These are phyloP conservation scores for Lagenidium giganteum DNA, from an alignment of 352 stramenopile species.

Conservation along the genomic window DNA sequence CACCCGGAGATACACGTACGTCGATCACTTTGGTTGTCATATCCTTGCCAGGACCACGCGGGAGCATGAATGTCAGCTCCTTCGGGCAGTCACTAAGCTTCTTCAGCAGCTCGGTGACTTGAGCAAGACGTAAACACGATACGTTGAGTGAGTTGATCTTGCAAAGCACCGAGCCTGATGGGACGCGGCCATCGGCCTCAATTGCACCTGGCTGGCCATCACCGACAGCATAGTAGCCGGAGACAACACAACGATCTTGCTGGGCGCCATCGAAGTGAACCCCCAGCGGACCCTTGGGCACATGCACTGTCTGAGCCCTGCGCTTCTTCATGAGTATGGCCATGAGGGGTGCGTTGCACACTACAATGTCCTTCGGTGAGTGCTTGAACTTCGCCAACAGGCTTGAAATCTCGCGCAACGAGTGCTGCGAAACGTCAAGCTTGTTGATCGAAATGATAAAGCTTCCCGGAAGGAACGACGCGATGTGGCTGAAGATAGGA, in stretches of 20 bases:
- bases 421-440: constrained; percentile 40
- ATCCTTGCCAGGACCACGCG: constrained; percentile 7
- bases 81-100: constrained; percentile 39
- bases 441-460: constrained; percentile 66
- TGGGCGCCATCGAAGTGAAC: constrained; percentile 38
- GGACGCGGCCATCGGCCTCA: constrained; percentile 27
- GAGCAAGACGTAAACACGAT: constrained; percentile 31
- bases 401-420: constrained; percentile 29
- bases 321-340: constrained; percentile 16
- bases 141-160: constrained; percentile 52
- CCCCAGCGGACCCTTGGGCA: constrained; percentile 33
- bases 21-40: constrained; percentile 22
- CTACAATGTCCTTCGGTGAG: constrained; percentile 29
- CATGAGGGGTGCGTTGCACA: constrained; percentile 32
- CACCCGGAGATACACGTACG: constrained; percentile 31
- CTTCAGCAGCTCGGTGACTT: constrained; percentile 35
- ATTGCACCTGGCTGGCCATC: constrained; percentile 23
- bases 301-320: constrained; percentile 9
- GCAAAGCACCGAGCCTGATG: constrained; percentile 29
- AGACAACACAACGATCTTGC: constrained; percentile 20
- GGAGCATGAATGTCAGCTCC: constrained; percentile 24
- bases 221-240: constrained; percentile 32
- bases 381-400: constrained; percentile 42
- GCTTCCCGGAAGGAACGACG: constrained; percentile 34
- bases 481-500: constrained; percentile 26